Percentiles rank a stretch among this genome's conserved stretches.
Evolutionary conservation across 1,284 basidiomycete species (phyloP).

Genomic region (Cerrena zonata): DNA sequence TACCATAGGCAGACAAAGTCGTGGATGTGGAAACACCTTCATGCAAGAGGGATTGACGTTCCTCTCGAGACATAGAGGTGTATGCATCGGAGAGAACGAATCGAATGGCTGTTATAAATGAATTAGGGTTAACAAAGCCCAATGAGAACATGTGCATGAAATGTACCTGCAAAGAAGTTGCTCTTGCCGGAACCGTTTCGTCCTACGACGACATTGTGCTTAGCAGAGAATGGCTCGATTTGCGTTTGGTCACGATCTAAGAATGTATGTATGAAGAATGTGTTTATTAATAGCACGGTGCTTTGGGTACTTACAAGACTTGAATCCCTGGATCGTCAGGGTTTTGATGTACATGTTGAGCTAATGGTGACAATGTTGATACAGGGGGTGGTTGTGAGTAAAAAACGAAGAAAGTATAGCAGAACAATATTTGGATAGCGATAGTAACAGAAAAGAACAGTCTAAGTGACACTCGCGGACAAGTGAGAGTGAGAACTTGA

Average conservation of each 20-base stretch:
- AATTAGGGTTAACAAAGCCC: background rate
- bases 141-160: background rate
- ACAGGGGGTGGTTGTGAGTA: background rate
- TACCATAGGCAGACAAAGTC: slow-evolving; percentile 89
- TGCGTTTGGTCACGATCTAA: slow-evolving; percentile 76
- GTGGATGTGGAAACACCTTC: slow-evolving; percentile 86
- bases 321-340: slow-evolving; percentile 93
- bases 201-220: slow-evolving; percentile 90
- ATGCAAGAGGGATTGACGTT: slow-evolving; percentile 86
- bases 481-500: background rate
- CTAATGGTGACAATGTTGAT: background rate
- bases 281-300: background rate
- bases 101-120: slow-evolving; percentile 66
- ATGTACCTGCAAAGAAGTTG: slow-evolving; percentile 88
- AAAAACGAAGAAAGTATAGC: background rate
- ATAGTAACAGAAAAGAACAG: background rate
- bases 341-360: slow-evolving; percentile 79
- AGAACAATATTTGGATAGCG: background rate
- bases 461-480: background rate
- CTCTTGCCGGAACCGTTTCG: slow-evolving; percentile 94
- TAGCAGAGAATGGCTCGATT: slow-evolving; percentile 77
- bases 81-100: slow-evolving; percentile 98
- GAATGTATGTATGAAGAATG: too few relatives aligned
- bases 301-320: slow-evolving; percentile 66
- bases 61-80: slow-evolving; percentile 90